A percentile compares a stretch with the other conserved stretches of the same genome.
Conservation (phyloP, 2,329 filamentous ascomycete genomes). For the Fusarium napiforme region DNA sequence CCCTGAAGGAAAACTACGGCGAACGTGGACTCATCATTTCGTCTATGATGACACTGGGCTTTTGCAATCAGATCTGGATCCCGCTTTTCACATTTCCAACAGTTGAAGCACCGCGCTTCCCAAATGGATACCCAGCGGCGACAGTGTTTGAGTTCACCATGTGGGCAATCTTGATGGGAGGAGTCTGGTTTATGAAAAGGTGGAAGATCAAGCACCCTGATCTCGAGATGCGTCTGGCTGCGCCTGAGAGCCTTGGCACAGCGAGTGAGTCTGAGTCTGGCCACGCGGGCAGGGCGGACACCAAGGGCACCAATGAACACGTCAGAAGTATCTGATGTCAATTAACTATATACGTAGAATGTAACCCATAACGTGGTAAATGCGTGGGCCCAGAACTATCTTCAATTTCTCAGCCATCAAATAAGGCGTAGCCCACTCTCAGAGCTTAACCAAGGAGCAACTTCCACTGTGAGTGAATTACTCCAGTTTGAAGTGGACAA, state of each 20-base stretch:
- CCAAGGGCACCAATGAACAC: fast-evolving
- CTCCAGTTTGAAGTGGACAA: too few relatives aligned
- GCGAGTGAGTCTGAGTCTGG: fast-evolving
- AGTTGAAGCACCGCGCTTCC: not conserved
- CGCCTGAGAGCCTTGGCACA: fast-evolving
- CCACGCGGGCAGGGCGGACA: fast-evolving
- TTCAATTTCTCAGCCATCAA: too few relatives aligned
- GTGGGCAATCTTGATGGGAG: conserved; percentile 7
- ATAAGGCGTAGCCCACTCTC: too few relatives aligned
- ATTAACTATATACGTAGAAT: too few relatives aligned
- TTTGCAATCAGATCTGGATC: conserved; percentile 12
- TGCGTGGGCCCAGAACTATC: too few relatives aligned
- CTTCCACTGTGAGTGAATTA: too few relatives aligned
- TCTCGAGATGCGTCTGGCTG: not conserved
- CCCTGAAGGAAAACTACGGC: not conserved
- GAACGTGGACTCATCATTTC: conserved; percentile 2
- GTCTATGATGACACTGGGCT: conserved; percentile 7
- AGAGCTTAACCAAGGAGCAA: too few relatives aligned
- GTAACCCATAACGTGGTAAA: too few relatives aligned
- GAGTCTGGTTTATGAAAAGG: conserved; percentile 6
- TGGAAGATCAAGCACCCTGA: not conserved
- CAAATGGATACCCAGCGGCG: not conserved
- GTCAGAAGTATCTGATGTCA: not conserved
- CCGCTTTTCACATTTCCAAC: not conserved
- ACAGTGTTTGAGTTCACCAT: not conserved